Conservation (phyloP, 805 yeast genomes). For the Grigorovia humatica region DNA sequence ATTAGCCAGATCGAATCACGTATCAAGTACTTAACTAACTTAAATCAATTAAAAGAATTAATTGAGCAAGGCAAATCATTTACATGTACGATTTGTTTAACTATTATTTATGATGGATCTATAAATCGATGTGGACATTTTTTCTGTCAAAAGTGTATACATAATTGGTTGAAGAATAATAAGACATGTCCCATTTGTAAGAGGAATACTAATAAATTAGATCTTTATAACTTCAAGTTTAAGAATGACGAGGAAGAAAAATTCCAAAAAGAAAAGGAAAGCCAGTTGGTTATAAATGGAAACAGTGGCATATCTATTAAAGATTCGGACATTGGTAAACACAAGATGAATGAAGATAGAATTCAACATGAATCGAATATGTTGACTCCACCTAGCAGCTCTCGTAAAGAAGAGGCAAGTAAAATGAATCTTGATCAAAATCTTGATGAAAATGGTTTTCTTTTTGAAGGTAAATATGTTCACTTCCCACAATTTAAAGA, state of each 20-base stretch:
- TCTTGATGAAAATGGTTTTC: not conserved
- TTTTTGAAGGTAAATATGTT: conserved; percentile 11
- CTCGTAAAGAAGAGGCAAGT: not conserved
- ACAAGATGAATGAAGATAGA: no score
- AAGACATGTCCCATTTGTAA: conserved; percentile 78
- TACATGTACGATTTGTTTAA: conserved; percentile 71
- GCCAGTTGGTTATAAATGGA: no score
- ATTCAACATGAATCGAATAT: not conserved
- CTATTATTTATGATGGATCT: conserved; percentile 61
- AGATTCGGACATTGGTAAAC: no score
- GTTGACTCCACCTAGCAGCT: not conserved
- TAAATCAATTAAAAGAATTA: conserved; percentile 24
- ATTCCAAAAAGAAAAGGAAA: not conserved
- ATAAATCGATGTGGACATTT: conserved; percentile 87
- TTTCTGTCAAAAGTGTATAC: conserved; percentile 74
- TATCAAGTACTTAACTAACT: conserved; percentile 39
- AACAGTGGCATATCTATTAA: no score
- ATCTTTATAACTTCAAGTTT: conserved; percentile 61
- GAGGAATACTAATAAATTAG: conserved; percentile 34
- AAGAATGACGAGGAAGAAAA: conserved; percentile 8
- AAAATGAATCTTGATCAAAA: not conserved
- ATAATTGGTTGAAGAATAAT: conserved; percentile 55
- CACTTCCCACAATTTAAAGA: conserved; percentile 29
- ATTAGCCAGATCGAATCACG: conserved; percentile 31
- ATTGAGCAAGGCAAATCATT: conserved; percentile 25